Conservation (phyloP, 1,139 yeast genomes). For the Saccharomyces hybrid region DNA sequence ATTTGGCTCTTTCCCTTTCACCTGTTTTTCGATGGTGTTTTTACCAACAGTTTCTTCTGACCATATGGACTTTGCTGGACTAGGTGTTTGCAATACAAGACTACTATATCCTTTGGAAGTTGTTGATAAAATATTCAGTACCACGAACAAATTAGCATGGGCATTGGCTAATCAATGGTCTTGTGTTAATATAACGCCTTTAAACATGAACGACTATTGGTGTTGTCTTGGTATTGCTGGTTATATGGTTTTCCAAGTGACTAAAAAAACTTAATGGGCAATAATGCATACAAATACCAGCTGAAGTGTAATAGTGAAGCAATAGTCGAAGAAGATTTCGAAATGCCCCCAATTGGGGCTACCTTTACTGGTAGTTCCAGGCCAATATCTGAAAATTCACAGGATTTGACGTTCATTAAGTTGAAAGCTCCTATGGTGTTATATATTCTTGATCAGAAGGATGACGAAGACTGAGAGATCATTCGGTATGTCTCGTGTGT, state of each 20-base stretch:
- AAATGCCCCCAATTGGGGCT: constrained; percentile 71
- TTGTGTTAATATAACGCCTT: constrained; percentile 84
- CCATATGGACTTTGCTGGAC: constrained; percentile 67
- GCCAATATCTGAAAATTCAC: constrained; percentile 35
- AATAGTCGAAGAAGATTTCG: constrained; percentile 66
- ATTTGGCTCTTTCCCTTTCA: constrained; percentile 88
- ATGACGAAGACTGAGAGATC: constrained; percentile 96
- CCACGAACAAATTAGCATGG: constrained; percentile 61
- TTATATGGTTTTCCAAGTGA: constrained; percentile 72
- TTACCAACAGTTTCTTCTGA: constrained; percentile 50
- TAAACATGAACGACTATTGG: constrained; percentile 81
- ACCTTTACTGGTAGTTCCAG: constrained; percentile 66
- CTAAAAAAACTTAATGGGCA: constrained; percentile 69
- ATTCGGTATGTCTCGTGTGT: constrained; percentile 82
- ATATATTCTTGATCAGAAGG: constrained; percentile 74
- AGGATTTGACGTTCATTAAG: constrained; percentile 52
- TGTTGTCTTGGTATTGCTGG: constrained; percentile 78
- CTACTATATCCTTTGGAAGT: constrained; percentile 68
- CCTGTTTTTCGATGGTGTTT: constrained; percentile 71
- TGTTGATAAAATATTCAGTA: constrained; percentile 70
- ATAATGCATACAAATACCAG: constrained; percentile 69
- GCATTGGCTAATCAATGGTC: constrained; percentile 88
- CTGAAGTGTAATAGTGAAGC: constrained; percentile 58
- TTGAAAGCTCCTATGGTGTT: constrained; percentile 83
- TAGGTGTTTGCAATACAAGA: constrained; percentile 57